These are phyloP conservation scores for Oryza officinalis DNA, from an alignment of 176 grass and related monocot genomes.

Conservation along the genomic window DNA sequence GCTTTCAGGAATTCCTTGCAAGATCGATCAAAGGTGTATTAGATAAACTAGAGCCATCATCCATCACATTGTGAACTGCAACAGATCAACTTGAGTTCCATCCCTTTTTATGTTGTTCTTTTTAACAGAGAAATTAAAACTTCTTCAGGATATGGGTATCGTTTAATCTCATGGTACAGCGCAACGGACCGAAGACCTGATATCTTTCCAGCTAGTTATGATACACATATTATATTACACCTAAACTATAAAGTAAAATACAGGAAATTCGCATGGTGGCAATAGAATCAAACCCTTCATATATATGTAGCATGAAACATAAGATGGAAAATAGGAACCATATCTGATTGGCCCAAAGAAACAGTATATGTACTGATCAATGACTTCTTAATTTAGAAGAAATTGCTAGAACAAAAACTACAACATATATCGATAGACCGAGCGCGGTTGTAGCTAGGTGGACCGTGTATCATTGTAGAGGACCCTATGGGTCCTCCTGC, in stretches of 20 bases:
- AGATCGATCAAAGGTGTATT: constrained; percentile 8
- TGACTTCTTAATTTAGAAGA: neutral
- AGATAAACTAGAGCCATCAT: constrained; percentile 10
- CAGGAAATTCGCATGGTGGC: neutral
- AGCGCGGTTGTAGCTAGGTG: neutral
- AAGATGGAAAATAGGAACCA: neutral
- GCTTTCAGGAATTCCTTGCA: constrained; percentile 30
- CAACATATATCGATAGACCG: neutral
- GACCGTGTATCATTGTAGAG: neutral
- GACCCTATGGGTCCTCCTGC: neutral
- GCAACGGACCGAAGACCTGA: neutral
- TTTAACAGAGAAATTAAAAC: neutral
- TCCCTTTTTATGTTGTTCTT: neutral
- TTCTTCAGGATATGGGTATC: neutral
- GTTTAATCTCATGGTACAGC: neutral
- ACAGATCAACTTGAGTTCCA: constrained; percentile 15
- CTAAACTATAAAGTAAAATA: neutral
- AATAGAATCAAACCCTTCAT: neutral
- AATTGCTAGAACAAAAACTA: neutral
- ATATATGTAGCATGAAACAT: neutral
- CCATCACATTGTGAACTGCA: neutral
- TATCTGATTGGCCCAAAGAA: neutral
- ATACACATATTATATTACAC: neutral
- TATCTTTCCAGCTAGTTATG: neutral
- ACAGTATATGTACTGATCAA: neutral